Evolutionary conservation across 73 alveolate genomes (phyloP).

Genomic region (Paramecium octaurelia): DNA sequence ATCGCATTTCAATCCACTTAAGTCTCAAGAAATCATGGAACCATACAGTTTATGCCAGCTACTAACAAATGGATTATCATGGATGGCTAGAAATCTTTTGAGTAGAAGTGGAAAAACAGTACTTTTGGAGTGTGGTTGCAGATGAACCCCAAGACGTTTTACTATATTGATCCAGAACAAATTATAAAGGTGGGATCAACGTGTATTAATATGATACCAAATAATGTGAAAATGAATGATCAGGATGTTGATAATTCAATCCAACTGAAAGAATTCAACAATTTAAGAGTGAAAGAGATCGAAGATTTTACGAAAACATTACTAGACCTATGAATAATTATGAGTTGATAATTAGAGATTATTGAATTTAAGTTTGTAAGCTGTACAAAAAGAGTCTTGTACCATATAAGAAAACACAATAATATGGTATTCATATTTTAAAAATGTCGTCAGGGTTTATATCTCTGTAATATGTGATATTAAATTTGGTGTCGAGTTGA

Average conservation of each 20-base stretch:
- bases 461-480: neutral
- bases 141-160: neutral
- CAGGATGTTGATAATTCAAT: neutral
- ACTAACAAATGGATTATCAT: neutral
- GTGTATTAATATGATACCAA: neutral
- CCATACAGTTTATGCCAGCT: neutral
- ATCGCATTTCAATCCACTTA: neutral
- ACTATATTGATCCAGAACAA: neutral
- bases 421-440: neutral
- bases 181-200: neutral
- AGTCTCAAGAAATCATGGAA: constrained; percentile 4
- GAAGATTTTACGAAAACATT: neutral
- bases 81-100: neutral
- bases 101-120: neutral
- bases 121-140: neutral
- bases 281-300: neutral
- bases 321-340: neutral
- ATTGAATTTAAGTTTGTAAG: neutral
- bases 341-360: too few relatives aligned
- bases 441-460: neutral
- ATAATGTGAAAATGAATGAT: neutral
- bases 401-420: too few relatives aligned
- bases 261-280: neutral
- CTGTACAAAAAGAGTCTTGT: too few relatives aligned
- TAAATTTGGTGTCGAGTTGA: neutral